These are phyloP conservation scores for Lolium perenne DNA, from an alignment of 176 grass and related monocot genomes.

Conservation along the genomic window DNA sequence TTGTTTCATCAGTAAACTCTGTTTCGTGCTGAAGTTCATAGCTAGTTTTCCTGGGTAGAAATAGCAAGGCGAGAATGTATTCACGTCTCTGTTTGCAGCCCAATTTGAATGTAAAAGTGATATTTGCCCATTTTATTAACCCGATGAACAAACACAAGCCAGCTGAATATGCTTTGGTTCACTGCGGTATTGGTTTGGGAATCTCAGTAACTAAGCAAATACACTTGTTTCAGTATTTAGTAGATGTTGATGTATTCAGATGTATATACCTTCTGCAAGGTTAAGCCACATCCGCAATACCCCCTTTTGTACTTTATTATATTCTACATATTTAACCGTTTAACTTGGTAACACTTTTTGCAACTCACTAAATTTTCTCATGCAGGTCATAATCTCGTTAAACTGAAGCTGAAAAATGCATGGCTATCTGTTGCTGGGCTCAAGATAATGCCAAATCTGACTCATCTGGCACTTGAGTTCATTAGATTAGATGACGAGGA, in stretches of 20 bases:
- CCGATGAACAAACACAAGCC: not conserved
- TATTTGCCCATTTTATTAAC: conserved; percentile 19
- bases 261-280: not conserved
- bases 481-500: conserved; percentile 79
- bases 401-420: conserved; percentile 67
- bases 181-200: not conserved
- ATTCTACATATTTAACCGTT: not conserved
- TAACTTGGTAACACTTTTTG: too few relatives aligned
- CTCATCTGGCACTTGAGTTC: conserved; percentile 63
- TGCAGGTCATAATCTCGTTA: conserved; percentile 64
- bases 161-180: not conserved
- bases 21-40: not conserved
- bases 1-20: not conserved
- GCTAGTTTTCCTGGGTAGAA: not conserved
- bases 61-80: not conserved
- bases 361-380: conserved; percentile 14
- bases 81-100: not conserved
- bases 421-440: conserved; percentile 79
- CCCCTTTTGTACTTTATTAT: not conserved
- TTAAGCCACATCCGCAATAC: not conserved
- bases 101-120: not conserved
- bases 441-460: conserved; percentile 64
- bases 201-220: not conserved
- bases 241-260: not conserved
- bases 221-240: not conserved